Conservation (phyloP, 106 monocot genomes). For the Dendrobium chrysotoxum region DNA sequence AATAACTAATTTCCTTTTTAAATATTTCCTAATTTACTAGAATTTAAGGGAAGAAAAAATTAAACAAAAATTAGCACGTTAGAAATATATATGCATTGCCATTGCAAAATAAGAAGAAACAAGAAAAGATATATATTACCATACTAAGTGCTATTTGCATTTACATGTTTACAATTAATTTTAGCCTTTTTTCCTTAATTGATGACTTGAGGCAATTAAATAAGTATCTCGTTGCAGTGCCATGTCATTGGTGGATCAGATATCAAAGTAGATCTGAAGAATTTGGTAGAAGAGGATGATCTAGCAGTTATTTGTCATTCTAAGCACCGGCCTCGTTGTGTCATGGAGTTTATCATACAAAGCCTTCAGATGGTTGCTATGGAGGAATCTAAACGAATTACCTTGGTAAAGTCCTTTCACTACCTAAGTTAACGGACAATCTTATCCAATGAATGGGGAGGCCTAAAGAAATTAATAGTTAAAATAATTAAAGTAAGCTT, state of each 20-base stretch:
- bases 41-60: neutral
- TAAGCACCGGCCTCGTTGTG: slow-evolving; percentile 80
- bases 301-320: slow-evolving; percentile 53
- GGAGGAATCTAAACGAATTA: slow-evolving; percentile 56
- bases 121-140: neutral
- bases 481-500: neutral
- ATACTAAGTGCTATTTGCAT: neutral
- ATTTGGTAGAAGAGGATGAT: slow-evolving; percentile 80
- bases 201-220: neutral
- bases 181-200: neutral
- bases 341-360: slow-evolving; percentile 82
- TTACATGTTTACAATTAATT: neutral
- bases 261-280: slow-evolving; percentile 53
- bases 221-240: slow-evolving; percentile 51
- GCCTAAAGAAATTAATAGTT: neutral
- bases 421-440: too few species aligned
- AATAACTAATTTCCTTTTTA: neutral
- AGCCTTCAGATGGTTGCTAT: slow-evolving; percentile 60
- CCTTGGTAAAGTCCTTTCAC: slow-evolving; percentile 49
- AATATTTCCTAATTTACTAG: neutral
- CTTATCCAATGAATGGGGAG: neutral
- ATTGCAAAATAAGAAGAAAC: neutral
- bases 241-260: slow-evolving; percentile 66
- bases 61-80: neutral
- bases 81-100: neutral